These are phyloP conservation scores for Syncephalastrum monosporum DNA, from an alignment of 371 early-diverging fungal genomes.

Conservation along the genomic window DNA sequence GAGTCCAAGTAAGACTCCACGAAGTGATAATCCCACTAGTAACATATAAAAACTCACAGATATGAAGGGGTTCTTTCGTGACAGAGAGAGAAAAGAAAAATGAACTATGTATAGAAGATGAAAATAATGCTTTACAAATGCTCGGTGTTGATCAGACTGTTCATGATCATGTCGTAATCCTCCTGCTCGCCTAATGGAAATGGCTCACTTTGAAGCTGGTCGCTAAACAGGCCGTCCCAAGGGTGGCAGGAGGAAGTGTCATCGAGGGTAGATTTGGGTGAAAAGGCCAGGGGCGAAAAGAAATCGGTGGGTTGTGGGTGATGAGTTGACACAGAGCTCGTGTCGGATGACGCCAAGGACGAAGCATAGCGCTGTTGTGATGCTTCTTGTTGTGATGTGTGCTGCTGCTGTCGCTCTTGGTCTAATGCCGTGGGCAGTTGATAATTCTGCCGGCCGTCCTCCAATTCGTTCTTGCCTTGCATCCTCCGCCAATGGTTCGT, in stretches of 20 bases:
- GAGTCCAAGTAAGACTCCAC: too few species aligned
- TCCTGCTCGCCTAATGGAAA: constrained; percentile 4
- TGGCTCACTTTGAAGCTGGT: too few species aligned
- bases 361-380: neutral
- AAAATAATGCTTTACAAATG: neutral
- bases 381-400: neutral
- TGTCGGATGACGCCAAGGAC: neutral
- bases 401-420: neutral
- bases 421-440: neutral
- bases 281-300: neutral
- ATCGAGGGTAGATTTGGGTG: neutral
- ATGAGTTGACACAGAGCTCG: neutral
- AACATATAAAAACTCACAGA: too few species aligned
- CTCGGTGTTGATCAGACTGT: constrained; percentile 20
- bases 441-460: neutral
- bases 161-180: constrained; percentile 18
- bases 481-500: constrained; percentile 27
- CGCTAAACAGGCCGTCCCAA: constrained; percentile 16
- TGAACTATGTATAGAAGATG: too few species aligned
- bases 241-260: constrained; percentile 15
- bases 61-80: too few species aligned
- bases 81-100: too few species aligned
- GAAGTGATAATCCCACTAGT: too few species aligned
- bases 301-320: constrained; percentile 10
- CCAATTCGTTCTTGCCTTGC: constrained; percentile 28